Conservation (phyloP, 768 basidiomycete species). For the Tylopilus felleus region DNA sequence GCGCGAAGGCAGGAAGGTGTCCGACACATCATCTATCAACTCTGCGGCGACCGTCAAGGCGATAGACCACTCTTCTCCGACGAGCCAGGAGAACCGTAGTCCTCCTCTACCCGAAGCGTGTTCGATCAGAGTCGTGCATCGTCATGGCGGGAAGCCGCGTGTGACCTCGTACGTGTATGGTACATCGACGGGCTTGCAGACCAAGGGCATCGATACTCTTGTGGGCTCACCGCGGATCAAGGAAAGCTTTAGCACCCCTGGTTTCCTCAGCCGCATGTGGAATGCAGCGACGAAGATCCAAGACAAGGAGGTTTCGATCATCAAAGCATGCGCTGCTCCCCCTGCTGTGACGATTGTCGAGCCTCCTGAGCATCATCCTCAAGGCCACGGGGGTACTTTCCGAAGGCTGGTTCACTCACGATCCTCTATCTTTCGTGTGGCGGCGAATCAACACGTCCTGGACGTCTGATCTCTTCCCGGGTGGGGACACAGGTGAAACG, state of each 20-base stretch:
- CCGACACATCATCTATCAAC: slow-evolving; percentile 32
- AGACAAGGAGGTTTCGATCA: slow-evolving; percentile 25
- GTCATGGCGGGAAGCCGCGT: slow-evolving; percentile 24
- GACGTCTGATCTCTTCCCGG: slow-evolving; percentile 23
- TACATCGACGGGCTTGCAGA: slow-evolving; percentile 14
- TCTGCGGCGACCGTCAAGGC: slow-evolving; percentile 37
- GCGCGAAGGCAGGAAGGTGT: slow-evolving; percentile 39
- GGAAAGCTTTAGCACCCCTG: slow-evolving; percentile 41
- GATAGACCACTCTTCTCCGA: slow-evolving; percentile 23
- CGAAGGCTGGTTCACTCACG: slow-evolving; percentile 44
- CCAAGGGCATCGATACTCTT: slow-evolving; percentile 12
- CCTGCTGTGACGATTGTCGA: slow-evolving; percentile 27
- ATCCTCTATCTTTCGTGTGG: slow-evolving; percentile 41
- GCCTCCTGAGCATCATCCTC: slow-evolving; percentile 22
- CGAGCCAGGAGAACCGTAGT: slow-evolving; percentile 15
- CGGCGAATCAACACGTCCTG: slow-evolving; percentile 23
- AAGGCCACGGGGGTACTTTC: slow-evolving; percentile 33
- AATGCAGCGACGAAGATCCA: slow-evolving; percentile 51
- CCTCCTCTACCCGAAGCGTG: slow-evolving; percentile 13
- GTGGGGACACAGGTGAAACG: slow-evolving; percentile 7
- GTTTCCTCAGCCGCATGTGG: slow-evolving; percentile 74
- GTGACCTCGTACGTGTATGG: slow-evolving; percentile 30
- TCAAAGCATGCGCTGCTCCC: slow-evolving; percentile 10
- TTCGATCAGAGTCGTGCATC: slow-evolving; percentile 28
- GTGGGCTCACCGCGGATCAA: slow-evolving; percentile 24